Evolutionary conservation across 1,284 basidiomycete species (phyloP).

Genomic region (Heterobasidion occidentale): DNA sequence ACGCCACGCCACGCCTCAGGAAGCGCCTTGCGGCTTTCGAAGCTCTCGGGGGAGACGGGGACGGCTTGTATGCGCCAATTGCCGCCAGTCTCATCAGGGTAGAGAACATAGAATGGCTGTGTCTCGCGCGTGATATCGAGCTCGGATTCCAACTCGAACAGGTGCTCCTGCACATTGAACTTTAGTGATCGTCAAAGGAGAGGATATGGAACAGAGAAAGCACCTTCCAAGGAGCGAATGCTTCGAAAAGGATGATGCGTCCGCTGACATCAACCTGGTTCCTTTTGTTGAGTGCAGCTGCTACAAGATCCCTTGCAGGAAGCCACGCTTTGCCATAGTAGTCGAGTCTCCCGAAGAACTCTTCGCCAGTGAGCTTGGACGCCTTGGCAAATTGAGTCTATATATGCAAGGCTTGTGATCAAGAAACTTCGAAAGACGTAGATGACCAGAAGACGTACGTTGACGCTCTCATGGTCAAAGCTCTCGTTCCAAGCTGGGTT

Average conservation of each 20-base stretch:
- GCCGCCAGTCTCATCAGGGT: conserved; percentile 73
- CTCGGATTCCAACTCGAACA: conserved; percentile 79
- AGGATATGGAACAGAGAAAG: conserved; percentile 5
- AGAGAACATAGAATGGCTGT: conserved; percentile 80
- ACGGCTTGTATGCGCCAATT: conserved; percentile 97
- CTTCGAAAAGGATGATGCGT: conserved; percentile 76
- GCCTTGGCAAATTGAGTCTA: conserved; percentile 77
- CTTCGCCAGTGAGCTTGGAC: conserved; percentile 77
- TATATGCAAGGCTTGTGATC: neutral
- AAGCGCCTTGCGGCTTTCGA: conserved; percentile 85
- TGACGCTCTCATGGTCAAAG: conserved; percentile 49
- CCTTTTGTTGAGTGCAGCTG: conserved; percentile 57
- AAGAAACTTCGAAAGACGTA: too few relatives aligned
- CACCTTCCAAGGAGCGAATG: conserved; percentile 86
- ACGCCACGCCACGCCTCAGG: conserved; percentile 93
- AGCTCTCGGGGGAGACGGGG: conserved; percentile 75
- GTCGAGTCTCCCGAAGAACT: conserved; percentile 78
- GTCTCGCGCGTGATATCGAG: conserved; percentile 27
- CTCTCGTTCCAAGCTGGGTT: conserved; percentile 93
- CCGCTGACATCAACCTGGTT: conserved; percentile 64
- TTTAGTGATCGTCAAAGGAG: neutral
- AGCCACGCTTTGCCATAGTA: conserved; percentile 90
- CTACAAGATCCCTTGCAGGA: conserved; percentile 82
- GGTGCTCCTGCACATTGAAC: conserved; percentile 63
- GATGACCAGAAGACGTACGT: conserved; percentile 37